Evolutionary conservation across 1,284 basidiomycete species (phyloP).

Genomic region (Microbotryomycetes sp.): DNA sequence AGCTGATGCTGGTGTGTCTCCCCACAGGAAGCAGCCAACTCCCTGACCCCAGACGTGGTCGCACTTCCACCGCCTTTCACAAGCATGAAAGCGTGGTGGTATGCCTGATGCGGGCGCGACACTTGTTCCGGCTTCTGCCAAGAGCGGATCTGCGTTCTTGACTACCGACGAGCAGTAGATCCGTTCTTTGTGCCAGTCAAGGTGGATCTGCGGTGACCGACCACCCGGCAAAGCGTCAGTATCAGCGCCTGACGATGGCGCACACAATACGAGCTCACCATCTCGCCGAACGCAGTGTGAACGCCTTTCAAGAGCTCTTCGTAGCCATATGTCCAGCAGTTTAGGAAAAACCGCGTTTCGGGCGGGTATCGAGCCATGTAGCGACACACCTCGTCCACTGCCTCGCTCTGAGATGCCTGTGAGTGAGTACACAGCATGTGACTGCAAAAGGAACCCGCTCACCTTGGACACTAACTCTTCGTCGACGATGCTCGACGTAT

Average conservation of each 20-base stretch:
- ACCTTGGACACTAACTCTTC: conserved; percentile 66
- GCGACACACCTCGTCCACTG: conserved; percentile 58
- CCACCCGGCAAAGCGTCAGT: not conserved
- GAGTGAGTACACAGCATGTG: not conserved
- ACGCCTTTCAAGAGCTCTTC: conserved; percentile 67
- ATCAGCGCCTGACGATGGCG: not conserved
- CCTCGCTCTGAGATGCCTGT: conserved; percentile 52
- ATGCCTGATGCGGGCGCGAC: conserved; percentile 59
- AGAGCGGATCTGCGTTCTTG: conserved; percentile 51
- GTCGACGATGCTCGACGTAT: conserved; percentile 20
- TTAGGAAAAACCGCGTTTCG: conserved; percentile 73
- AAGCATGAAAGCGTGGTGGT: conserved; percentile 70
- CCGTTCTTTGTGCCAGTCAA: conserved; percentile 75
- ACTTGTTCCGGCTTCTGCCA: conserved; percentile 61
- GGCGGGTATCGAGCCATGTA: conserved; percentile 63
- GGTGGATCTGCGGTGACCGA: conserved; percentile 62
- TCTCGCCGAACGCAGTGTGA: conserved; percentile 55
- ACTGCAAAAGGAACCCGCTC: conserved; percentile 11
- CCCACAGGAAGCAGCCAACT: conserved; percentile 23
- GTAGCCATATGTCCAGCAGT: conserved; percentile 84
- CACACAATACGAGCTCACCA: conserved; percentile 46
- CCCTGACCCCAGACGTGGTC: conserved; percentile 37
- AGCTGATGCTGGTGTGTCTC: conserved; percentile 13
- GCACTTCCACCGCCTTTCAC: conserved; percentile 74
- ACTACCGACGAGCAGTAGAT: conserved; percentile 50